A percentile compares a stretch with the other conserved stretches of the same genome.
Evolutionary conservation across 192 early-diverging fungal genomes (phyloP).

Genomic region (Coemansia sp.): DNA sequence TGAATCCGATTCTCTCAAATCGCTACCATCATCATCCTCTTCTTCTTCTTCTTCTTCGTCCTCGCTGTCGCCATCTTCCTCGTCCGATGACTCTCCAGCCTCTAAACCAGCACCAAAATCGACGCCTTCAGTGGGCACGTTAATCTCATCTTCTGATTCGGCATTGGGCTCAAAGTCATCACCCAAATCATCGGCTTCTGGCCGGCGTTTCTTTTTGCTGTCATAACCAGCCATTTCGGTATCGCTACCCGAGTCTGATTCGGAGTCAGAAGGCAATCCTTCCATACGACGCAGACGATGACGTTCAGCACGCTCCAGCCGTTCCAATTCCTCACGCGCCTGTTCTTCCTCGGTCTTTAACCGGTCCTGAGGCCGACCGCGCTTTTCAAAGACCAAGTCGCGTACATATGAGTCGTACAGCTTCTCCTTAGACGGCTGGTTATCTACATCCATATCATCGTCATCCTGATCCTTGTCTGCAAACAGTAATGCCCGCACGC

Average conservation of each 20-base stretch:
- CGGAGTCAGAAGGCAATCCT: constrained; percentile 59
- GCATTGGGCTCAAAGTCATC: constrained; percentile 62
- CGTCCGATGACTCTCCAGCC: constrained; percentile 27
- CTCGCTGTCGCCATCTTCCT: constrained; percentile 24
- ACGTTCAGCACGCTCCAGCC: constrained; percentile 84
- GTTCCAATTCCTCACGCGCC: constrained; percentile 76
- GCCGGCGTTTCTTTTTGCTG: constrained; percentile 44
- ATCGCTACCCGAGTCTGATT: constrained; percentile 59
- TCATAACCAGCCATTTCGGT: constrained; percentile 55
- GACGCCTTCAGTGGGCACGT: constrained; percentile 30
- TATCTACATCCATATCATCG: constrained; percentile 20
- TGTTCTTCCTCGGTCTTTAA: constrained; percentile 92
- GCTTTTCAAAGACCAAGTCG: constrained; percentile 79
- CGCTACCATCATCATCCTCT: constrained; percentile 54
- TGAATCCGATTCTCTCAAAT: constrained; percentile 34
- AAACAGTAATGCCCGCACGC: constrained; percentile 73
- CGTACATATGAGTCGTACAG: constrained; percentile 83
- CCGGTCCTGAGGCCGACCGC: constrained; percentile 85
- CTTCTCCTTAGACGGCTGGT: constrained; percentile 42
- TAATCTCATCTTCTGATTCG: constrained; percentile 37
- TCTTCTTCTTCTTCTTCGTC: constrained; percentile 55
- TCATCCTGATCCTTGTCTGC: constrained; percentile 21
- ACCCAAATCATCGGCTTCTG: constrained; percentile 67
- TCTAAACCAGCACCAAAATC: constrained; percentile 35
- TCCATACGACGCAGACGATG: constrained; percentile 80